phyloP scores from a whole-genome alignment of 1,284 basidiomycete genomes.

The Cryptococcus sp. region DNA sequence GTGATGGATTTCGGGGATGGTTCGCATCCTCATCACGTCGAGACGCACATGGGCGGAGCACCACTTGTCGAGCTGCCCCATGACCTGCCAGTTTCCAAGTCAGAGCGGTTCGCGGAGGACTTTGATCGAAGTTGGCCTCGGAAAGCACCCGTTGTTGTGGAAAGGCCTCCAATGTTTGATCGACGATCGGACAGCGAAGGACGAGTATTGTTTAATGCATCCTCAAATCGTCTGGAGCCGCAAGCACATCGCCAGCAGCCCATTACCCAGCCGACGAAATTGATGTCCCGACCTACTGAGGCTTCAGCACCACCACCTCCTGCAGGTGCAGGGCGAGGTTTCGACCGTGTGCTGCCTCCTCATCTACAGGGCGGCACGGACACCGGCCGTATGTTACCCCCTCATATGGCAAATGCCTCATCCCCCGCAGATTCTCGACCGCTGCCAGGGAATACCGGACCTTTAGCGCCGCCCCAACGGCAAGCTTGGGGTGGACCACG shows the following conservation, averaged over 20 bases:
- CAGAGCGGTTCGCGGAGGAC: constrained; percentile 63
- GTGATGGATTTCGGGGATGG: constrained; percentile 93
- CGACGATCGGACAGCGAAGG: constrained; percentile 10
- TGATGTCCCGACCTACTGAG: constrained; percentile 41
- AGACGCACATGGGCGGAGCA: constrained; percentile 39
- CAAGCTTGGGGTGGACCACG: constrained; percentile 18
- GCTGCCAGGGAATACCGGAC: constrained; percentile 2
- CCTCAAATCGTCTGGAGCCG: constrained; percentile 76
- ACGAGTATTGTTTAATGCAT: constrained; percentile 83
- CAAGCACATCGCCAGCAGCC: constrained; percentile 20
- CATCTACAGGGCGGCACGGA: constrained; percentile 15
- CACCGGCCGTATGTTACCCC: constrained; percentile 35
- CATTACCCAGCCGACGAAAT: constrained; percentile 47
- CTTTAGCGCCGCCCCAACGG: constrained; percentile 1
- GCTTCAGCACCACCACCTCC: constrained; percentile 4
- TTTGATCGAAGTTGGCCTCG: constrained; percentile 91
- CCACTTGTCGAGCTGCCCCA: constrained; percentile 32
- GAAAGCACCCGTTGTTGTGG: constrained; percentile 17
- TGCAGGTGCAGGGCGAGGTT: constrained; percentile 5
- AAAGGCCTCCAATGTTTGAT: neutral
- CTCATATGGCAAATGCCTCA: constrained; percentile 33
- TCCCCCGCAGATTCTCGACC: constrained; percentile 4
- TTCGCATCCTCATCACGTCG: constrained; percentile 69
- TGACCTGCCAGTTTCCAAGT: constrained; percentile 44
- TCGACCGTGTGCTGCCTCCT: constrained; percentile 26